Evolutionary conservation across 495 filamentous ascomycete species (phyloP).

Genomic region (Penicillium crystallinum): DNA sequence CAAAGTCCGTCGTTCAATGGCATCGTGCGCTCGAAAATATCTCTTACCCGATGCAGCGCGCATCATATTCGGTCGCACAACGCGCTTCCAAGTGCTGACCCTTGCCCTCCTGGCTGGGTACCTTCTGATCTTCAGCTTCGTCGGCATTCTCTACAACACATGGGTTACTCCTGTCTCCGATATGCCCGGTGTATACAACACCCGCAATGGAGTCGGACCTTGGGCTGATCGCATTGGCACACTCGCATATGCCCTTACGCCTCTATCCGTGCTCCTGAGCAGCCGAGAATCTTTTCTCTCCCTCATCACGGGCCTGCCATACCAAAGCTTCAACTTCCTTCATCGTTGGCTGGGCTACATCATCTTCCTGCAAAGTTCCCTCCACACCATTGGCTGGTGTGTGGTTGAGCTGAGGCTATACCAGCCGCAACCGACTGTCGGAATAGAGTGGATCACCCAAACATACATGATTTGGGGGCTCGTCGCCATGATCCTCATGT

Average conservation of each 20-base stretch:
- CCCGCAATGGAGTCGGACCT: conserved; percentile 52
- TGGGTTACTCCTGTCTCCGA: conserved; percentile 56
- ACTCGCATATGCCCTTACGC: conserved; percentile 62
- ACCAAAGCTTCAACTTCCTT: conserved; percentile 65
- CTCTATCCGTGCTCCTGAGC: conserved; percentile 54
- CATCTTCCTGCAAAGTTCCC: conserved; percentile 53
- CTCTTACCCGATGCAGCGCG: conserved; percentile 37
- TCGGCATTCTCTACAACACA: conserved; percentile 52
- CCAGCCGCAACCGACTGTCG: conserved; percentile 56
- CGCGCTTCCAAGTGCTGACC: conserved; percentile 45
- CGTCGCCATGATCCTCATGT: conserved; percentile 54
- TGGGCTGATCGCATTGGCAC: conserved; percentile 60
- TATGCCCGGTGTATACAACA: conserved; percentile 44
- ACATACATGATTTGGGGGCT: conserved; percentile 61
- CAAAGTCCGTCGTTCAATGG: conserved; percentile 11
- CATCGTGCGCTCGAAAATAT: conserved; percentile 18
- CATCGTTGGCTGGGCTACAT: conserved; percentile 62
- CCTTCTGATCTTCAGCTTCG: conserved; percentile 57
- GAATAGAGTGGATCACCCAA: conserved; percentile 47
- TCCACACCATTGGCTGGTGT: conserved; percentile 64
- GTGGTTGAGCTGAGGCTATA: conserved; percentile 57
- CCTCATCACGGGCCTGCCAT: conserved; percentile 58
- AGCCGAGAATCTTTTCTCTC: conserved; percentile 57
- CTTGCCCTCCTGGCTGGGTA: conserved; percentile 48
- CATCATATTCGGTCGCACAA: conserved; percentile 32